Evolutionary conservation across 345 rosid genomes (phyloP).

Genomic region (Hibiscus trionum): DNA sequence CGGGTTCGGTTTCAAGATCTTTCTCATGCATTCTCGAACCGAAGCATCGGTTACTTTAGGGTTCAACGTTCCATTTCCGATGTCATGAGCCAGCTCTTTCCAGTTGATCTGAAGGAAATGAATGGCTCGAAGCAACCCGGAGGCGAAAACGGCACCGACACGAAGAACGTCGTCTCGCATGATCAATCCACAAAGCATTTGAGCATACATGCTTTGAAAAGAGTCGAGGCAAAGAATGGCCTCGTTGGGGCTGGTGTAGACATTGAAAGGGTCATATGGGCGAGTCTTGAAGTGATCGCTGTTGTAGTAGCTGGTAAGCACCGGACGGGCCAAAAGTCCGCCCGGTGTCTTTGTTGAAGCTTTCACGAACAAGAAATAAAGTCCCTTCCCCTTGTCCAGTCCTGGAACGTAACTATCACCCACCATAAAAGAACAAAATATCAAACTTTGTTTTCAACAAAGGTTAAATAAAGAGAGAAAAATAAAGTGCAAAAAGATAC

Average conservation of each 20-base stretch:
- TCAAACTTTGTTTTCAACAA: neutral
- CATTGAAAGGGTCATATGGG: slow-evolving; percentile 69
- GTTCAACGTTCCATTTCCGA: slow-evolving; percentile 52
- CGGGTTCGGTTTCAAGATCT: slow-evolving; percentile 50
- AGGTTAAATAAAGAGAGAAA: neutral
- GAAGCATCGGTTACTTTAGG: slow-evolving; percentile 44
- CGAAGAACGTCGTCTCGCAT: slow-evolving; percentile 70
- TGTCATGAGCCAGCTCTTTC: slow-evolving; percentile 51
- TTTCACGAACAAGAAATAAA: slow-evolving; percentile 72
- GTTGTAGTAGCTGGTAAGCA: slow-evolving; percentile 86
- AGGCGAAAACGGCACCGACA: slow-evolving; percentile 84
- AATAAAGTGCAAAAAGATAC: slow-evolving; percentile 9
- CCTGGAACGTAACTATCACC: slow-evolving; percentile 60
- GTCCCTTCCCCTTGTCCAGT: slow-evolving; percentile 79
- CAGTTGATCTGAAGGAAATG: slow-evolving; percentile 67
- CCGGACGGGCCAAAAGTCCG: slow-evolving; percentile 83
- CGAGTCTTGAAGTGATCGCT: slow-evolving; percentile 69
- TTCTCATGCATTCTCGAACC: slow-evolving; percentile 31
- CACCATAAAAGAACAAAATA: neutral
- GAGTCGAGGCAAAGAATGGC: slow-evolving; percentile 79
- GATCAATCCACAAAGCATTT: slow-evolving; percentile 79
- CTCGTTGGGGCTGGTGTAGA: slow-evolving; percentile 80
- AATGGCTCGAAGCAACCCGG: slow-evolving; percentile 79
- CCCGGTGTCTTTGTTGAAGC: slow-evolving; percentile 71
- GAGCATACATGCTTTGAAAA: slow-evolving; percentile 83